Evolutionary conservation across 768 basidiomycete species (phyloP).

Genomic region (Gyrodon lividus): DNA sequence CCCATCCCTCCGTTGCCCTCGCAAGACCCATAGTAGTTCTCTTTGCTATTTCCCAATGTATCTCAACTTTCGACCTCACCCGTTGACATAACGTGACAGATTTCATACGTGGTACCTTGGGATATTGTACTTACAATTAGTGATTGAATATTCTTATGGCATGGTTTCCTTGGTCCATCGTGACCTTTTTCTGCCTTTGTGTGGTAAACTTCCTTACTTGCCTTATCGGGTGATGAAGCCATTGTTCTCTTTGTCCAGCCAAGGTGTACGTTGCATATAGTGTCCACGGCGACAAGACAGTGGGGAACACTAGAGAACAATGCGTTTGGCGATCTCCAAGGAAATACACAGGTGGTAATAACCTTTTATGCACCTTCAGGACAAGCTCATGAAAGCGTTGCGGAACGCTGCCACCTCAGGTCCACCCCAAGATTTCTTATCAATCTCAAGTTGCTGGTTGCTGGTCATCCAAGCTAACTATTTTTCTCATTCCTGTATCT

Average conservation of each 20-base stretch:
- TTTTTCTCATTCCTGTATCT: slow-evolving; percentile 3
- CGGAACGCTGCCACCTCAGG: slow-evolving; percentile 1
- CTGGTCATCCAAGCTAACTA: slow-evolving; percentile 25
- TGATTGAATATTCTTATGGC: not conserved
- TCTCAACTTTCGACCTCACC: slow-evolving; percentile 12
- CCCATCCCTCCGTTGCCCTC: slow-evolving; percentile 32
- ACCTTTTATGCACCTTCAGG: slow-evolving; percentile 3
- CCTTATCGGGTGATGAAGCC: not conserved
- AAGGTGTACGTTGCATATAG: slow-evolving; percentile 4
- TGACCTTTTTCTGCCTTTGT: no score
- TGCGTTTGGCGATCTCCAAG: slow-evolving; percentile 23
- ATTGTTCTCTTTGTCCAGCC: slow-evolving; percentile 20
- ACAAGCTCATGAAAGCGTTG: not conserved
- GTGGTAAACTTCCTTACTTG: no score
- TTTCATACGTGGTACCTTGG: slow-evolving; percentile 1
- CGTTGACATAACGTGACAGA: slow-evolving; percentile 1
- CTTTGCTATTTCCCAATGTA: slow-evolving; percentile 24
- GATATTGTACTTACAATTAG: slow-evolving; percentile 6
- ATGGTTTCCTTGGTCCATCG: no score
- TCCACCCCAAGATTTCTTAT: not conserved
- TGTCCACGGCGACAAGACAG: slow-evolving; percentile 7
- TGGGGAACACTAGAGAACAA: slow-evolving; percentile 22
- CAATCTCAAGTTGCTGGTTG: slow-evolving; percentile 27
- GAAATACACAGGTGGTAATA: slow-evolving; percentile 10
- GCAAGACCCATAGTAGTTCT: slow-evolving; percentile 10